Evolutionary conservation across 805 yeast species (phyloP).

Genomic region (Phaffomyces opuntiae): DNA sequence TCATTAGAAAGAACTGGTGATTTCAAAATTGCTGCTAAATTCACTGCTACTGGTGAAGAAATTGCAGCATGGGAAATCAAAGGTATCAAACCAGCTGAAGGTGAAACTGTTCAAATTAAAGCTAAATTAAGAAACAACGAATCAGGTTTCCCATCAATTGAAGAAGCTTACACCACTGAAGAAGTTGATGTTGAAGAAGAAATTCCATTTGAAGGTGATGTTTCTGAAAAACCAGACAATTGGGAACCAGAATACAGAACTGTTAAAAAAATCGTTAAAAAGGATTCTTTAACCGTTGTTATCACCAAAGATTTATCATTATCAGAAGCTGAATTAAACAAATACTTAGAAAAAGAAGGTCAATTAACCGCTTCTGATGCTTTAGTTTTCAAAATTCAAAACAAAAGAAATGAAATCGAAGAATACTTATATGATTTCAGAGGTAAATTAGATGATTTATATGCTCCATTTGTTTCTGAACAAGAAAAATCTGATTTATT

Average conservation of each 20-base stretch:
- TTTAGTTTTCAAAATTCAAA: conserved; percentile 97
- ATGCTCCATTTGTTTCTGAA: conserved; percentile 80
- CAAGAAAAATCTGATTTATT: conserved; percentile 80
- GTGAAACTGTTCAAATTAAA: conserved; percentile 80
- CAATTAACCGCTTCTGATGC: conserved; percentile 85
- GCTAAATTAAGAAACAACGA: conserved; percentile 96
- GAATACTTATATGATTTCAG: conserved; percentile 97
- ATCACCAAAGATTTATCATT: conserved; percentile 56
- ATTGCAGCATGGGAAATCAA: conserved; percentile 82
- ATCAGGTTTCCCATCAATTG: conserved; percentile 89
- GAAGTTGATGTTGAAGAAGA: conserved; percentile 87
- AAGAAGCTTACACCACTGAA: conserved; percentile 90
- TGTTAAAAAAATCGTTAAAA: conserved; percentile 91
- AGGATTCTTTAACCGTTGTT: conserved; percentile 60
- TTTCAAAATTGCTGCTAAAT: conserved; percentile 79
- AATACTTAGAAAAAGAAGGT: conserved; percentile 74
- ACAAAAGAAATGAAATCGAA: conserved; percentile 95
- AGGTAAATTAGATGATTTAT: conserved; percentile 91
- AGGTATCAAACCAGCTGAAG: conserved; percentile 78
- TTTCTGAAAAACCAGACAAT: conserved; percentile 68
- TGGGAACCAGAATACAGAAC: conserved; percentile 81
- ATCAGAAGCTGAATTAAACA: conserved; percentile 47
- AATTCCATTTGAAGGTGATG: conserved; percentile 56
- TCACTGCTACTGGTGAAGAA: conserved; percentile 63
- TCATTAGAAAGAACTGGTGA: conserved; percentile 89